Base-by-base conservation (phyloP, 2,329 filamentous ascomycete genomes). In the Xylariomycetidae sp. region DNA sequence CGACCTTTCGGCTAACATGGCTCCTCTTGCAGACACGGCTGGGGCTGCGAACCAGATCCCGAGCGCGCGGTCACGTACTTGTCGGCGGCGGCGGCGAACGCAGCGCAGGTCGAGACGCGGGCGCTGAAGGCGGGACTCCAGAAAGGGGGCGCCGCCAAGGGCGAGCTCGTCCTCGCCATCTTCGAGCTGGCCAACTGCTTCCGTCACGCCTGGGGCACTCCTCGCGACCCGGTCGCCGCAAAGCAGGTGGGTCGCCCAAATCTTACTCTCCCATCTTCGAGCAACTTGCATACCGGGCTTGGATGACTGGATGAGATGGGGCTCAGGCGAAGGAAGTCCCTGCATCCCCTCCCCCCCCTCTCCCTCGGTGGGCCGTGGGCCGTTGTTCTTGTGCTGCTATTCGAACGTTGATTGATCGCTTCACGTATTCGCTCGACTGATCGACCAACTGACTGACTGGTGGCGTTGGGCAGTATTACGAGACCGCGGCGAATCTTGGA, bases 101-200 rank as follows among this genome's bases (percentile, higher is more conserved):
- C 88, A 16, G 92, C 90, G 16, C 74, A 78, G 25, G 78, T 98
- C 35, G 92, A 98, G 65, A 76, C 84, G 33, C 69, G 88, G 50
- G 92, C 92, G 19, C 76, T 96, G 15, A 71, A 82, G 47, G 85
- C 89, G 7, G 92, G 90, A 12, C 76, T 93, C 61, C 92, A 87
- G 62, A 94, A 92, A 61, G 92, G 92, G 32, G 92, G 92, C 40
- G 82, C 85, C 10, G 90, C 90, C 27, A 98, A 96, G 64, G 92
- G 92, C 39, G 92, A 98, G 68, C 74, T 98, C 33, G 85, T 96
- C 13, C 77, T 98, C 40, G 90, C 92, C 40, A 96, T 98, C 44
- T 96, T 92, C 53, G 92, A 98, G 67, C 67, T 98, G 52, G 86
- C 82, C 35, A 92, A 92, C 60, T 90, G 78, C 63, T 96, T 95